A percentile compares a stretch with the other conserved stretches of the same genome.
Evolutionary conservation across 257 asterid species (phyloP).

Genomic region (Przewalskia tangutica): DNA sequence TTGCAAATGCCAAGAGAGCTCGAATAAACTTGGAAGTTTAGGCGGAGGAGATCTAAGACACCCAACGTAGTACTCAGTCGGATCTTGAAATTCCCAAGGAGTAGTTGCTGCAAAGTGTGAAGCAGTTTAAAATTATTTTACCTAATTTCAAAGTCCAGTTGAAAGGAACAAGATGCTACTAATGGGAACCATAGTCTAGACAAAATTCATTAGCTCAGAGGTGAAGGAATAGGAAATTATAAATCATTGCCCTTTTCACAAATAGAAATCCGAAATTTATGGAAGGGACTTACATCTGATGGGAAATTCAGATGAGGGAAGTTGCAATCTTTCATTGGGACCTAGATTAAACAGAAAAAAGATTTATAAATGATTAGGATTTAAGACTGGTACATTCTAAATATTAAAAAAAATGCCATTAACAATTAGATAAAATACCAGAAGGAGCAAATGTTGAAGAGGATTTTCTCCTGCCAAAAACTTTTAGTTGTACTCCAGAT

Average conservation of each 20-base stretch:
- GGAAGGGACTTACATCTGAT: conserved; percentile 24
- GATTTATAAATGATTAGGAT: neutral
- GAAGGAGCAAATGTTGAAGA: conserved; percentile 13
- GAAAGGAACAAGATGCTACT: neutral
- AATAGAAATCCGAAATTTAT: neutral
- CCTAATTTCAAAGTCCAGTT: neutral
- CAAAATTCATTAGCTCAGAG: neutral
- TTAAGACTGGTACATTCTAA: neutral
- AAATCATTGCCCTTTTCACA: neutral
- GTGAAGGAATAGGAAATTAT: neutral
- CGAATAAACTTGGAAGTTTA: conserved; percentile 29
- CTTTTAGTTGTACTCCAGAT: conserved; percentile 39
- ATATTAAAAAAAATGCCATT: neutral
- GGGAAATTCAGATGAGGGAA: conserved; percentile 22
- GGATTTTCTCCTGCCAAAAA: conserved; percentile 38
- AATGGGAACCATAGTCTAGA: neutral
- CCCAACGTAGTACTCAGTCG: conserved; percentile 31
- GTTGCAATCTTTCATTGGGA: conserved; percentile 20
- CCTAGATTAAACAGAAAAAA: conserved; percentile 5
- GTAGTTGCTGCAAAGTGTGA: conserved; percentile 17
- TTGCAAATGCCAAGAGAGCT: conserved; percentile 38
- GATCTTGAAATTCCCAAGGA: conserved; percentile 39
- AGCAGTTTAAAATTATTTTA: neutral
- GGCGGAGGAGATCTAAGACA: conserved; percentile 28
- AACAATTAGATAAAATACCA: conserved; percentile 10